Percentiles rank a stretch among this genome's conserved stretches.
Evolutionary conservation across 495 filamentous ascomycete genomes (phyloP).

Genomic region (Saxophila tyrrhenica): DNA sequence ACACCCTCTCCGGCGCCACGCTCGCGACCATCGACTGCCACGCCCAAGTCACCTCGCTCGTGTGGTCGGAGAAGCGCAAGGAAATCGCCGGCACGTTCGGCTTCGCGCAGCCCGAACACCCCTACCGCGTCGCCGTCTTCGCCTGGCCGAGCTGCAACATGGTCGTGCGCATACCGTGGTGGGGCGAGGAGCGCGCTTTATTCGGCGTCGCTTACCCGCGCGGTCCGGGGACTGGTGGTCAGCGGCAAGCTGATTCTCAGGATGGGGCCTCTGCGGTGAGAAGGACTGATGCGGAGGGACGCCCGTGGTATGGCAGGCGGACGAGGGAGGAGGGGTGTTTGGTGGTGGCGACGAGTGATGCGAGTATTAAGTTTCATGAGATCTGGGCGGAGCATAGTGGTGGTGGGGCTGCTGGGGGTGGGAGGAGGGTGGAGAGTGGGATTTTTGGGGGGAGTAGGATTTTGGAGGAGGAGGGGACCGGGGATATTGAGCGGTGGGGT

Average conservation of each 20-base stretch:
- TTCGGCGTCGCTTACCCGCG: constrained; percentile 62
- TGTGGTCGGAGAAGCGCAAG: constrained; percentile 75
- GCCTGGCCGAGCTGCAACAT: constrained; percentile 89
- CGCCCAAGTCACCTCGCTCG: constrained; percentile 84
- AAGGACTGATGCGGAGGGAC: constrained; percentile 25
- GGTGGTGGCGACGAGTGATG: constrained; percentile 86
- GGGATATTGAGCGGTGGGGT: neutral
- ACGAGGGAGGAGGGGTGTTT: constrained; percentile 81
- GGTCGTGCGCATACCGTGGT: constrained; percentile 82
- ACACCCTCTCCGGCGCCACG: constrained; percentile 71
- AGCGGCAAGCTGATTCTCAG: constrained; percentile 11
- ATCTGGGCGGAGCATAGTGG: constrained; percentile 54
- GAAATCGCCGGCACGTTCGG: constrained; percentile 93
- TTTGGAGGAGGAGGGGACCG: constrained; percentile 46
- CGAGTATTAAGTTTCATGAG: constrained; percentile 93
- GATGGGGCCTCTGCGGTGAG: constrained; percentile 19
- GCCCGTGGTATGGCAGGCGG: constrained; percentile 40
- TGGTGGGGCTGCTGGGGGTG: constrained; percentile 22
- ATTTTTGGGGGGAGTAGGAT: constrained; percentile 79
- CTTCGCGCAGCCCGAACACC: constrained; percentile 88
- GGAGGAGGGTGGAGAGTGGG: constrained; percentile 48
- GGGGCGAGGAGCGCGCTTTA: constrained; percentile 64
- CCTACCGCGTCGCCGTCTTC: constrained; percentile 85
- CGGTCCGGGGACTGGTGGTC: constrained; percentile 34
- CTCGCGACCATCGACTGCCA: constrained; percentile 85